Base-by-base conservation (phyloP, 202 grass and related monocot genomes). In the Musa balbisiana region DNA sequence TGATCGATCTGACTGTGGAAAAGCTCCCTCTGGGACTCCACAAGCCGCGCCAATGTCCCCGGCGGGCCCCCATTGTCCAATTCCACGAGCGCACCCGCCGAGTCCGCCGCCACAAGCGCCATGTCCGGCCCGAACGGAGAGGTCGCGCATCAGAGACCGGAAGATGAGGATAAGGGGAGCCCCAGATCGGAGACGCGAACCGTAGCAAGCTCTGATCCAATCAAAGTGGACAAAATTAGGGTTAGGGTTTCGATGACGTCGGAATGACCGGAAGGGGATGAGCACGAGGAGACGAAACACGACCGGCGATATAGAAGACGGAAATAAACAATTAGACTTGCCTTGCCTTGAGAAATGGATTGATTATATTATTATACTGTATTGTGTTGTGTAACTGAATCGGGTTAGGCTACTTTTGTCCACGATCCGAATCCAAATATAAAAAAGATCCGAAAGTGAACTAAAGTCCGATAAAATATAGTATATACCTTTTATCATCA, bases 1-100 rank as follows among this genome's bases (percentile, higher is more conserved):
- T 91, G 86, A 51, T 87, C 84, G 79, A 84, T 84, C 90, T 97
- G 94, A 67, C 65, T 71, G 86, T 88, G 88, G 54, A 93, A 87
- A 65, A 82, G 71, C 15, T 82, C 64, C 83, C 83, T 84, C 87
- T 94, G 91, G 71, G 83, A 79, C 53, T 83, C 87, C 54, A 94
- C 63, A 77, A 90, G 79, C 43, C 75, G 83, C 1, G 74, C 81
- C 74, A 99, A 77, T 12, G 95, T 85, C 69, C 81, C 81, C 62
- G 43, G 73, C 1, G 78, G 73, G 55, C 53, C 69, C 53, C 19
- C 76, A 8, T 58, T 15, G 67, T 75, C 72, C 86, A 69, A 83
- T 83, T 89, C 80, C 51, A 81, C 75, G 76, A 93, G 79, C 55
- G 84, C 85, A 71, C 79, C 80, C 20, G 74, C 73, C 15, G 79